phyloP scores from a whole-genome alignment of 2,329 filamentous ascomycete species.

The Fusarium heterosporum region DNA sequence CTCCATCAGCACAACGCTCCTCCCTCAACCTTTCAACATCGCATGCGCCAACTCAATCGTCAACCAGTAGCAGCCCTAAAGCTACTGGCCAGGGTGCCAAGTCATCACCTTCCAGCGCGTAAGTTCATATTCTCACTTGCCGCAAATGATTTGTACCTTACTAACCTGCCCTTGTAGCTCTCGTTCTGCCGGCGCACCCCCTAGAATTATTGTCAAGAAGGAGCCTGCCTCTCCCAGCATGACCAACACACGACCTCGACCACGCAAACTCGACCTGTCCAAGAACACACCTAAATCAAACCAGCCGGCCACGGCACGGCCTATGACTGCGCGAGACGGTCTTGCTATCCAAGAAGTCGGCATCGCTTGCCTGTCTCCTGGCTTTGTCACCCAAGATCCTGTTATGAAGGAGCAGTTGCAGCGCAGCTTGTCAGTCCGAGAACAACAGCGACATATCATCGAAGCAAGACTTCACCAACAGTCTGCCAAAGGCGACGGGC shows the following conservation, averaged over 20 bases:
- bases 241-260: slow-evolving; percentile 77
- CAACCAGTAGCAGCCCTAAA: slow-evolving; percentile 67
- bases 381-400: slow-evolving; percentile 97
- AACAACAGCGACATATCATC: slow-evolving; percentile 95
- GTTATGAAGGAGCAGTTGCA: slow-evolving; percentile 95
- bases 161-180: slow-evolving; percentile 30
- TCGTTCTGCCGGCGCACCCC: slow-evolving; percentile 58
- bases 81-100: slow-evolving; percentile 57
- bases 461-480: slow-evolving; percentile 91
- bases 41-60: slow-evolving; percentile 60
- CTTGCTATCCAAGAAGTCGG: slow-evolving; percentile 92
- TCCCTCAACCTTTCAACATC: slow-evolving; percentile 53
- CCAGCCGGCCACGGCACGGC: slow-evolving; percentile 72
- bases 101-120: slow-evolving; percentile 70
- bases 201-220: slow-evolving; percentile 95
- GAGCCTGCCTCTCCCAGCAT: slow-evolving; percentile 91
- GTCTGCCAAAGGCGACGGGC: slow-evolving; percentile 80
- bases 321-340: slow-evolving; percentile 82
- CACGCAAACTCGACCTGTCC: slow-evolving; percentile 81
- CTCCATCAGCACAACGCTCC: slow-evolving; percentile 61
- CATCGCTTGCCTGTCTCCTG: slow-evolving; percentile 92
- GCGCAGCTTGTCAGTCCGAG: slow-evolving; percentile 90
- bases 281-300: slow-evolving; percentile 67
- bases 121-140: slow-evolving; percentile 52
- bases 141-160: slow-evolving; percentile 23